Evolutionary conservation across 768 basidiomycete species (phyloP).

Genomic region (Gymnopilus junonius): DNA sequence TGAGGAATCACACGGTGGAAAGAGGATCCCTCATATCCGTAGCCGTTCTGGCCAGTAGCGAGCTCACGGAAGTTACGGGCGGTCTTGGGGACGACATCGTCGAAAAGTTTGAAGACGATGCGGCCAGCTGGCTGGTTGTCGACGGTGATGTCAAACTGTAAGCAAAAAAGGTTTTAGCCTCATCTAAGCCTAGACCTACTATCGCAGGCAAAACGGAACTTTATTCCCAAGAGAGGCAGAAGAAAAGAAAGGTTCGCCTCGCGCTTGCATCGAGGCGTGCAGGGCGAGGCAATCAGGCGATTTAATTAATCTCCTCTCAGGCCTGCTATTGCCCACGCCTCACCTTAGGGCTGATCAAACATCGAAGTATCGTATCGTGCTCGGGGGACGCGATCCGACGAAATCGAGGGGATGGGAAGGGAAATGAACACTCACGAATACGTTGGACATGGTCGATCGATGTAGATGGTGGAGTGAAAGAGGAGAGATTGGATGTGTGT

Average conservation of each 20-base stretch:
- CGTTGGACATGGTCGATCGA: conserved; percentile 35
- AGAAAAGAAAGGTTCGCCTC: neutral
- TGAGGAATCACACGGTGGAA: conserved; percentile 88
- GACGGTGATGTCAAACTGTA: conserved; percentile 71
- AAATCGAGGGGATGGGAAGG: neutral
- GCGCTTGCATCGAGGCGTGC: conserved; percentile 8
- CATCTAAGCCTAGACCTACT: neutral
- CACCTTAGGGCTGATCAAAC: neutral
- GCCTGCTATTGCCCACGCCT: neutral
- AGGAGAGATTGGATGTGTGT: neutral
- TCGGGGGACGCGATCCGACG: conserved; percentile 8
- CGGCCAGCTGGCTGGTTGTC: conserved; percentile 47
- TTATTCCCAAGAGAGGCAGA: neutral
- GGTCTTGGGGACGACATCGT: conserved; percentile 77
- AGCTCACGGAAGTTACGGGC: conserved; percentile 89
- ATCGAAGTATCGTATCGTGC: neutral
- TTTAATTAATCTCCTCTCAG: neutral
- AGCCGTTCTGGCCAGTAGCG: conserved; percentile 75
- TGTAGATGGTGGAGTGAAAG: conserved; percentile 13
- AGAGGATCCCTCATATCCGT: conserved; percentile 65
- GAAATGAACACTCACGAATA: conserved; percentile 26
- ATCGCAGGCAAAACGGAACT: neutral
- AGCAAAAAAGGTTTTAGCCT: conserved; percentile 4
- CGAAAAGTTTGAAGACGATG: conserved; percentile 86
- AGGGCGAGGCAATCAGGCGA: neutral